Conservation (phyloP, 306 rosid species). For the Canavalia gladiata region DNA sequence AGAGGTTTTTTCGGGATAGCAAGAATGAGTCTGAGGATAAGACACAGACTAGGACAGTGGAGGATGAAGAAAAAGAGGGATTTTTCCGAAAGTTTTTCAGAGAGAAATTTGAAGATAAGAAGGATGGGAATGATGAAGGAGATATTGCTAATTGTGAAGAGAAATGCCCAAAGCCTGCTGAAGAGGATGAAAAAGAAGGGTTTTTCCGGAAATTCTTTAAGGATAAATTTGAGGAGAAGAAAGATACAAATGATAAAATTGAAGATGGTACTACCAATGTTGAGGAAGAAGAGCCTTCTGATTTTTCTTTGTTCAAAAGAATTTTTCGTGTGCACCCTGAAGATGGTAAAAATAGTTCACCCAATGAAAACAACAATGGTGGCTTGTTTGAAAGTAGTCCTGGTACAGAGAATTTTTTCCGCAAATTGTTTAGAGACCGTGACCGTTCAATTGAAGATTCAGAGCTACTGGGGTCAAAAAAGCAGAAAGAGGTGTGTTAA, state of each 20-base stretch:
- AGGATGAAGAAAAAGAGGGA: conserved; percentile 88
- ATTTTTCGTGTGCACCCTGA: conserved; percentile 94
- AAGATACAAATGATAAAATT: conserved; percentile 68
- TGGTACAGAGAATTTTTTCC: conserved; percentile 86
- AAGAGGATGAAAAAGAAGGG: conserved; percentile 92
- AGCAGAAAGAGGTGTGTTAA: conserved; percentile 78
- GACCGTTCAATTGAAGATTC: conserved; percentile 93
- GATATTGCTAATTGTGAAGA: conserved; percentile 62
- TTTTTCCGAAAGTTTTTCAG: conserved; percentile 80
- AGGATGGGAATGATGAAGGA: conserved; percentile 67
- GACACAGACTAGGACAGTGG: conserved; percentile 54
- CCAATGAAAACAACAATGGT: conserved; percentile 65
- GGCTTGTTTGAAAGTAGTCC: conserved; percentile 82
- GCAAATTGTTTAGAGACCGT: conserved; percentile 88
- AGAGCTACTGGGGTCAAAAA: conserved; percentile 83
- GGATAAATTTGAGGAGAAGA: conserved; percentile 86
- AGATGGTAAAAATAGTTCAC: conserved; percentile 67
- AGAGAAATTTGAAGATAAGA: conserved; percentile 85
- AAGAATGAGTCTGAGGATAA: conserved; percentile 79
- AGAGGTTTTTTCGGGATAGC: conserved; percentile 88
- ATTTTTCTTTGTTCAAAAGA: conserved; percentile 79
- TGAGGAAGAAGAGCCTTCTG: conserved; percentile 87
- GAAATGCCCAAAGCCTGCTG: conserved; percentile 65
- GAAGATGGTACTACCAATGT: conserved; percentile 74
- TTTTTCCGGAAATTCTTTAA: conserved; percentile 76